Evolutionary conservation across 179 eudicot species (phyloP).

Genomic region (Sideroxylon spinosum): DNA sequence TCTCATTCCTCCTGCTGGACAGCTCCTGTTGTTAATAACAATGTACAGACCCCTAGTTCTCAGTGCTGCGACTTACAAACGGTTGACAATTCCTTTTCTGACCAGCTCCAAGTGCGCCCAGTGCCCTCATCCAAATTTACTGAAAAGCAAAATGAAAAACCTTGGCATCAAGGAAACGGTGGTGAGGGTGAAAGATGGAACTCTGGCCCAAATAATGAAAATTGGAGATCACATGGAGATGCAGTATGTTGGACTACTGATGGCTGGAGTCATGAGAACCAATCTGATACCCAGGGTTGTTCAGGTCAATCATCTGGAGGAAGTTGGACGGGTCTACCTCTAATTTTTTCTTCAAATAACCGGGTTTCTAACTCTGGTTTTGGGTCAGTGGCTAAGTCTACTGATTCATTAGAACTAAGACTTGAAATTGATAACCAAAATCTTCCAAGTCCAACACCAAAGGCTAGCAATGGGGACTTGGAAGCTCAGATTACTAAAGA

Average conservation of each 20-base stretch:
- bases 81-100: slow-evolving; percentile 15
- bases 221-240: slow-evolving; percentile 17
- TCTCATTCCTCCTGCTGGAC: slow-evolving; percentile 20
- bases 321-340: slow-evolving; percentile 35
- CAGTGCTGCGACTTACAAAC: slow-evolving; percentile 12
- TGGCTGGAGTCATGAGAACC: slow-evolving; percentile 31
- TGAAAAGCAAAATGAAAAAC: slow-evolving; percentile 13
- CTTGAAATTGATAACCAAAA: slow-evolving; percentile 25
- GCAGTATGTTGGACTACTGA: slow-evolving; percentile 16
- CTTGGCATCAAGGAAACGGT: slow-evolving; percentile 7
- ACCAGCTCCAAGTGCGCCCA: slow-evolving; percentile 12
- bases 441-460: slow-evolving; percentile 43
- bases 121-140: background rate
- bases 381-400: slow-evolving; percentile 31
- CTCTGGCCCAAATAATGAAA: slow-evolving; percentile 20
- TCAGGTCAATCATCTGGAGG: slow-evolving; percentile 40
- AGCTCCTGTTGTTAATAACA: slow-evolving; percentile 16
- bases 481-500: slow-evolving; percentile 27
- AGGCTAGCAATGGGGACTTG: slow-evolving; percentile 13
- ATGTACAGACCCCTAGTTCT: slow-evolving; percentile 15
- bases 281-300: slow-evolving; percentile 27
- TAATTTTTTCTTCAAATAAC: slow-evolving; percentile 33
- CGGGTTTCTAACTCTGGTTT: slow-evolving; percentile 29
- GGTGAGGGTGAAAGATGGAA: slow-evolving; percentile 13
- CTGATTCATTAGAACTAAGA: slow-evolving; percentile 28